Conservation (phyloP, 2,329 filamentous ascomycete species). For the Neopestalotiopsis rosae region DNA sequence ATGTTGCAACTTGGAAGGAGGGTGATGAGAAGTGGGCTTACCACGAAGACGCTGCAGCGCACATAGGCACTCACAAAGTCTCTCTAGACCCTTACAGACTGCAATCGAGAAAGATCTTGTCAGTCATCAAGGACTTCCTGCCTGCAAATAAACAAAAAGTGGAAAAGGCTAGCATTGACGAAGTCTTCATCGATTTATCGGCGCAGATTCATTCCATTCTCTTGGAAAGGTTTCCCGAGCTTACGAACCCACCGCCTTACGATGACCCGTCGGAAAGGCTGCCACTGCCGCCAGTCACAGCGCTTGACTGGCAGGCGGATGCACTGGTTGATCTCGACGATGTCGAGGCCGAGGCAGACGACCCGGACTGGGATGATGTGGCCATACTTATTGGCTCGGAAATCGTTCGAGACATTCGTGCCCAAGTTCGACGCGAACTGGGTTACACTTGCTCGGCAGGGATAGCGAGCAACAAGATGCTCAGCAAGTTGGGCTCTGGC, state of each 20-base stretch:
- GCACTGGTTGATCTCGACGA: slow-evolving; percentile 80
- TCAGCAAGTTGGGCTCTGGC: slow-evolving; percentile 90
- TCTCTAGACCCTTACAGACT: slow-evolving; percentile 90
- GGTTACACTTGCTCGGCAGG: slow-evolving; percentile 93
- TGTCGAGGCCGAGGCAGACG: slow-evolving; percentile 73
- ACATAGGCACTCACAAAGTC: slow-evolving; percentile 90
- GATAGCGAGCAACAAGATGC: slow-evolving; percentile 89
- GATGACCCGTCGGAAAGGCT: slow-evolving; percentile 74
- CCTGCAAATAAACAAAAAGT: slow-evolving; percentile 71
- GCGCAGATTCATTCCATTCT: slow-evolving; percentile 80
- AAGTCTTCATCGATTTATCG: slow-evolving; percentile 92
- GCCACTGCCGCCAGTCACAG: slow-evolving; percentile 71
- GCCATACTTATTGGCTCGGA: slow-evolving; percentile 86
- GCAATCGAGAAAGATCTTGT: slow-evolving; percentile 82
- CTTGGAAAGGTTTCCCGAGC: slow-evolving; percentile 76
- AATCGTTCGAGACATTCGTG: slow-evolving; percentile 79
- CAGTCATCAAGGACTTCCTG: slow-evolving; percentile 75
- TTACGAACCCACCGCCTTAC: slow-evolving; percentile 71
- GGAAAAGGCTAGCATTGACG: slow-evolving; percentile 94
- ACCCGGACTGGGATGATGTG: slow-evolving; percentile 97
- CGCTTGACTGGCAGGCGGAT: slow-evolving; percentile 83
- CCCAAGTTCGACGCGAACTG: slow-evolving; percentile 70
- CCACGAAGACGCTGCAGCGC: slow-evolving; percentile 76
- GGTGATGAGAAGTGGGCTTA: slow-evolving; percentile 94
- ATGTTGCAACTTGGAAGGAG: slow-evolving; percentile 94